Evolutionary conservation across 2,329 filamentous ascomycete genomes (phyloP).

Genomic region (Clonostachys chloroleuca): DNA sequence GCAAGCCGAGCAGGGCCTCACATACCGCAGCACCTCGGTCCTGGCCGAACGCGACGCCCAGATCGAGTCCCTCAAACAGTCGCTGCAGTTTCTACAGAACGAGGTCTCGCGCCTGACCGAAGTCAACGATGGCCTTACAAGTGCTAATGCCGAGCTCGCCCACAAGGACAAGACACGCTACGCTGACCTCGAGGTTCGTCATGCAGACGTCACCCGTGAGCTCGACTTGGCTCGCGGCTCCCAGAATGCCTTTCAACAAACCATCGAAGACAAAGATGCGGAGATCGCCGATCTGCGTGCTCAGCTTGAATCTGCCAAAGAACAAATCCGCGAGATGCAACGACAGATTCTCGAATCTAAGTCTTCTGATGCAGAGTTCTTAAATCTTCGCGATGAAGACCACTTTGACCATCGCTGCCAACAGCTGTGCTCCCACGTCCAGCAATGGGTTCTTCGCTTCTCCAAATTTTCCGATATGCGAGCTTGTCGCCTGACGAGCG

Average conservation of each 20-base stretch:
- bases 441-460: slow-evolving; percentile 97
- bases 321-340: slow-evolving; percentile 49
- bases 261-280: slow-evolving; percentile 75
- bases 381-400: slow-evolving; percentile 81
- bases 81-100: slow-evolving; percentile 73
- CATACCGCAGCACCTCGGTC: slow-evolving; percentile 62
- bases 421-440: slow-evolving; percentile 90
- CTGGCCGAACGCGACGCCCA: slow-evolving; percentile 81
- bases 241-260: slow-evolving; percentile 57
- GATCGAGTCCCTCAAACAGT: slow-evolving; percentile 76
- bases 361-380: slow-evolving; percentile 65
- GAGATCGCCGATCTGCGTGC: slow-evolving; percentile 76
- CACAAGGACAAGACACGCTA: slow-evolving; percentile 68
- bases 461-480: slow-evolving; percentile 96
- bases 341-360: slow-evolving; percentile 53
- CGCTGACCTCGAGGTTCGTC: slow-evolving; percentile 61
- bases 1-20: slow-evolving; percentile 62
- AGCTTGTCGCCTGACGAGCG: slow-evolving; percentile 74
- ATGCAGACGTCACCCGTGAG: slow-evolving; percentile 62
- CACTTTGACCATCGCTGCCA: slow-evolving; percentile 94
- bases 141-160: slow-evolving; percentile 73
- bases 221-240: slow-evolving; percentile 63
- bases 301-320: slow-evolving; percentile 71
- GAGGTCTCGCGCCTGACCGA: slow-evolving; percentile 79
- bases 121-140: slow-evolving; percentile 74